phyloP scores from a whole-genome alignment of 2,329 filamentous ascomycete species.

The Xylaria sp. region DNA sequence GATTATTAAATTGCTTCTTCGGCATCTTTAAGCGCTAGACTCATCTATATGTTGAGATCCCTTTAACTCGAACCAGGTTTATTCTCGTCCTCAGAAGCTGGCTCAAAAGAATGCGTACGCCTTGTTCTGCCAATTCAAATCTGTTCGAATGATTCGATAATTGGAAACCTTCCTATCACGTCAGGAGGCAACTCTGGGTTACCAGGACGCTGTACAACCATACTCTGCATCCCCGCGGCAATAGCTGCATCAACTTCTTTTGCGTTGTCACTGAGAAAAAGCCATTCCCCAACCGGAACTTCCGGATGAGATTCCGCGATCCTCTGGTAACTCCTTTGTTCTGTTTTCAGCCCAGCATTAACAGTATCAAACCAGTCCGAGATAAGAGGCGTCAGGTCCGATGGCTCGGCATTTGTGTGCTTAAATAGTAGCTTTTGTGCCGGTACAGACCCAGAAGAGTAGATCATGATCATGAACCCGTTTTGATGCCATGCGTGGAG shows the following conservation, averaged over 20 bases:
- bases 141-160: slow-evolving; percentile 47
- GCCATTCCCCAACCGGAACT: slow-evolving; percentile 63
- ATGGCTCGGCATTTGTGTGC: slow-evolving; percentile 67
- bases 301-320: slow-evolving; percentile 65
- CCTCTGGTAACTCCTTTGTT: slow-evolving; percentile 72
- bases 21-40: background rate
- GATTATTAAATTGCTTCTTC: background rate
- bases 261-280: slow-evolving; percentile 86
- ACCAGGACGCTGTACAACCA: slow-evolving; percentile 73
- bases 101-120: slow-evolving; percentile 14
- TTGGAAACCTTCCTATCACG: slow-evolving; percentile 51
- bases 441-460: slow-evolving; percentile 82
- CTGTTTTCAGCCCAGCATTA: slow-evolving; percentile 79
- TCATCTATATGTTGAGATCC: background rate
- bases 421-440: slow-evolving; percentile 84
- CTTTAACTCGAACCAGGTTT: slow-evolving; percentile 10
- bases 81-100: slow-evolving; percentile 2
- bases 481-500: slow-evolving; percentile 67
- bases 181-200: slow-evolving; percentile 70
- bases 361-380: slow-evolving; percentile 81
- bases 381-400: slow-evolving; percentile 69
- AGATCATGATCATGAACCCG: slow-evolving; percentile 74
- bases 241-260: slow-evolving; percentile 73
- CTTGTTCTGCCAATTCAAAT: slow-evolving; percentile 36
- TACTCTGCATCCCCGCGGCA: slow-evolving; percentile 69